These are phyloP conservation scores for Lecanoromycetidae sp. DNA, from an alignment of 2,329 filamentous ascomycete species.

Conservation along the genomic window DNA sequence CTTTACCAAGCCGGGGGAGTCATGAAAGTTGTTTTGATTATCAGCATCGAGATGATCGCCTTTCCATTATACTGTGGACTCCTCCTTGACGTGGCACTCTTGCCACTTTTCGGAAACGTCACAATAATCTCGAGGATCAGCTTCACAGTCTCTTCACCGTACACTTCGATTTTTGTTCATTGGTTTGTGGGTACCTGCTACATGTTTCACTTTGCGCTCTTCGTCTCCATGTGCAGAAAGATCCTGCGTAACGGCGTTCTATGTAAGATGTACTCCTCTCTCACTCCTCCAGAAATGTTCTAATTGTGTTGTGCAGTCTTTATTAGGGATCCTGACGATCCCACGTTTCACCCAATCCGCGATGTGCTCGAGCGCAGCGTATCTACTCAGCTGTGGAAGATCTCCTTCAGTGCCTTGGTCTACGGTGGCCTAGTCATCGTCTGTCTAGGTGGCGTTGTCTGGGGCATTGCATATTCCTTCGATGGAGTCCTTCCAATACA, in stretches of 20 bases:
- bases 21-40: constrained; percentile 94
- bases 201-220: constrained; percentile 99
- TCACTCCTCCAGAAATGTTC: too few species aligned
- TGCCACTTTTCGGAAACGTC: constrained; percentile 77
- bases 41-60: constrained; percentile 96
- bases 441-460: constrained; percentile 89
- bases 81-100: constrained; percentile 72
- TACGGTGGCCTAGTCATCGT: constrained; percentile 88
- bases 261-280: constrained; percentile 47
- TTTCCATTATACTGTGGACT: constrained; percentile 94
- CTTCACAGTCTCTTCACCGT: constrained; percentile 66
- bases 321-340: constrained; percentile 94
- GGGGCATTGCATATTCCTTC: constrained; percentile 62
- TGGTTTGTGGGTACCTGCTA: constrained; percentile 99
- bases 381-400: constrained; percentile 86
- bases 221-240: constrained; percentile 97
- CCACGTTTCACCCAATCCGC: constrained; percentile 92
- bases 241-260: constrained; percentile 91
- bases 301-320: too few species aligned
- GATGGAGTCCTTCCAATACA: constrained; percentile 73
- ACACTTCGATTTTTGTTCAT: constrained; percentile 90
- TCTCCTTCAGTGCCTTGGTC: constrained; percentile 87
- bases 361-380: constrained; percentile 92
- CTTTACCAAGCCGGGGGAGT: constrained; percentile 91
- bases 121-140: constrained; percentile 63